phyloP scores from a whole-genome alignment of 1,284 basidiomycete genomes.

The Irpex sp. region DNA sequence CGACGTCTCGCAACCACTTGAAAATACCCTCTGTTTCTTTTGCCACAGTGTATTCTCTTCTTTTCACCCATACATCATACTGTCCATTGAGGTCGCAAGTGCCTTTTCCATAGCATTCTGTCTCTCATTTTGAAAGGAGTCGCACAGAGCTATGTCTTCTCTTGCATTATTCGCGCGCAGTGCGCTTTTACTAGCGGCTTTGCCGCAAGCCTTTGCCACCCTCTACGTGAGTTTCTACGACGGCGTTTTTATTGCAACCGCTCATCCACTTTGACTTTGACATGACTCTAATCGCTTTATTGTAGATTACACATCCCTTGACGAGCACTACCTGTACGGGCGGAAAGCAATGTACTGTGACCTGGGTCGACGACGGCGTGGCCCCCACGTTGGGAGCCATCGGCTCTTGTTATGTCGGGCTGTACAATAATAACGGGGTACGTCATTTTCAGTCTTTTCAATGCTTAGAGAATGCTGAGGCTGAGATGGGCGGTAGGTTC shows the following conservation, averaged over 20 bases:
- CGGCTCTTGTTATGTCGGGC: conserved; percentile 45
- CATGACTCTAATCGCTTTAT: neutral
- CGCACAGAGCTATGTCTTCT: neutral
- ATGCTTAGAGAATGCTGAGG: neutral
- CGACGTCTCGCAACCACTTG: neutral
- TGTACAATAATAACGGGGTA: conserved; percentile 55
- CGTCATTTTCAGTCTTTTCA: conserved; percentile 14
- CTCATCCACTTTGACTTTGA: neutral
- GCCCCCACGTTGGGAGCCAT: conserved; percentile 45
- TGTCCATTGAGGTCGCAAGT: neutral
- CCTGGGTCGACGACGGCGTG: conserved; percentile 62
- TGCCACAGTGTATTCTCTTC: neutral
- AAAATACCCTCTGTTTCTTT: neutral
- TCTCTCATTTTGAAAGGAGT: neutral
- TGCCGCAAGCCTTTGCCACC: neutral
- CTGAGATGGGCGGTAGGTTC: conserved; percentile 32
- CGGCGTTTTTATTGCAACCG: neutral
- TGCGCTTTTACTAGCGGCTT: neutral
- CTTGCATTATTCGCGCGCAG: neutral
- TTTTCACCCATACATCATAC: neutral
- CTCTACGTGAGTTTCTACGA: neutral
- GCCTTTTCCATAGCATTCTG: neutral
- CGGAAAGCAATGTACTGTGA: conserved; percentile 47
- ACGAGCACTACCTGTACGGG: conserved; percentile 42
- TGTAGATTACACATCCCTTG: conserved; percentile 48